phyloP scores from a whole-genome alignment of 129 eudicot species.

The Pulicaria dysenterica region DNA sequence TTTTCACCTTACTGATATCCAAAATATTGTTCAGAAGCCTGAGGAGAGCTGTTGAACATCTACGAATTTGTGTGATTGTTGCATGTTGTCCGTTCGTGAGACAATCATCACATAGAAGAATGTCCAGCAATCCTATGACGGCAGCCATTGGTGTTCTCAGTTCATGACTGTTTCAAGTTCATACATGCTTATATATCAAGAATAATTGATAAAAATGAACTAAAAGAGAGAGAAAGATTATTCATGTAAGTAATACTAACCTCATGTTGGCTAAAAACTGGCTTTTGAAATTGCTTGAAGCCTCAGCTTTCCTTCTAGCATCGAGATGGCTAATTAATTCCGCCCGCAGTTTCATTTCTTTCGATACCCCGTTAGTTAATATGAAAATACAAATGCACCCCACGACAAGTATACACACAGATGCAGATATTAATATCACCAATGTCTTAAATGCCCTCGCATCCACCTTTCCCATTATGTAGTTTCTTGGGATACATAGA shows the following conservation, averaged over 20 bases:
- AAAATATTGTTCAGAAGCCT: slow-evolving; percentile 95
- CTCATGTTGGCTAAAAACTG: slow-evolving; percentile 99
- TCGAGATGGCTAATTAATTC: slow-evolving; percentile 84
- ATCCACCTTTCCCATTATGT: slow-evolving; percentile 96
- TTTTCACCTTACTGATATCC: slow-evolving; percentile 91
- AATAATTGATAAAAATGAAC: neutral
- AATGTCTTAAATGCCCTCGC: slow-evolving; percentile 78
- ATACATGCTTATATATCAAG: neutral
- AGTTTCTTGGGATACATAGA: slow-evolving; percentile 84
- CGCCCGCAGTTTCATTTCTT: slow-evolving; percentile 94
- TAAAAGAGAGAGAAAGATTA: neutral
- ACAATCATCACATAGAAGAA: slow-evolving; percentile 83
- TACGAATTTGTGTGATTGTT: slow-evolving; percentile 84
- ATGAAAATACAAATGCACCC: slow-evolving; percentile 88
- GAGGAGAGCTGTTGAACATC: slow-evolving; percentile 90
- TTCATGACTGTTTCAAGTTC: slow-evolving; percentile 73
- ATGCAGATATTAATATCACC: slow-evolving; percentile 77
- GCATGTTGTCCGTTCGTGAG: slow-evolving; percentile 77
- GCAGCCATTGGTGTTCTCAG: slow-evolving; percentile 99
- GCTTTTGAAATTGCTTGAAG: slow-evolving; percentile 96
- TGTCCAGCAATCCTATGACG: slow-evolving; percentile 94
- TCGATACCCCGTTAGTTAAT: slow-evolving; percentile 91
- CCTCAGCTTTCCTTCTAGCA: slow-evolving; percentile 96
- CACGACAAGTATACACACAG: slow-evolving; percentile 75
- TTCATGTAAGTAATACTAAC: slow-evolving; percentile 35